Evolutionary conservation across 192 early-diverging fungal species (phyloP), one percentile per base, ranked within the genome.

Genomic region (Bifiguratus adelaidae): DNA sequence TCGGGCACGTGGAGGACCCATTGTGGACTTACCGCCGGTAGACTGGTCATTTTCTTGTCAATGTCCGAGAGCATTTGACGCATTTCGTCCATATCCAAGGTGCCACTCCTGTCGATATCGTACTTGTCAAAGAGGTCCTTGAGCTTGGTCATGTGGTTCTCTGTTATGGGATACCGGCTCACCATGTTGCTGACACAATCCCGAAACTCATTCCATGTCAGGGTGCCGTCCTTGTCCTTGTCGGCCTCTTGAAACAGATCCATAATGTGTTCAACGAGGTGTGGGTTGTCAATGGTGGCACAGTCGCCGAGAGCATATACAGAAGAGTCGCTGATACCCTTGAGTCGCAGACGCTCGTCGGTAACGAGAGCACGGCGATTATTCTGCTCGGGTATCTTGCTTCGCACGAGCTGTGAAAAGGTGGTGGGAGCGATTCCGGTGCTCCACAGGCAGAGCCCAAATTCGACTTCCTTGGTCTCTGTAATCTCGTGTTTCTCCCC

Each of bases 231-330:
- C 2, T 60, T 58, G 30, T 82, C 63, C 54, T 29, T 35, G 36
- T 79, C 78, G 29, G 65, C 61, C 12, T 67, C 60, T 42, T 65
- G 37, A 37, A 71, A 64, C 28, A 66, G 44, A 2, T 70, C 22
- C 60, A 75, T 63, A 32, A 73, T 59, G 21, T 58, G 55, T 9
- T 61, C 42, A 19, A 66, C 45, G 27, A 72, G 55, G n/a, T 78
- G 69, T 24, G 82, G 84, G 44, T 76, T 74, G 22, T 79, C 77
- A 27, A 87, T 76, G 7, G 79, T 85, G 6, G 82, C 68, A 54
- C 82, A 84, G 54, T 87, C 85, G 9, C 85, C 85, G 30, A 87
- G 58, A 3, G 84, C 80, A 56, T 78, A 86, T 7, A 82, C 70
- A 3, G 68, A 61, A 30, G 56, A 58, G 47, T 68, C 66, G 0